Conservation (phyloP, 345 rosid species). For the Conringia planisiliqua region DNA sequence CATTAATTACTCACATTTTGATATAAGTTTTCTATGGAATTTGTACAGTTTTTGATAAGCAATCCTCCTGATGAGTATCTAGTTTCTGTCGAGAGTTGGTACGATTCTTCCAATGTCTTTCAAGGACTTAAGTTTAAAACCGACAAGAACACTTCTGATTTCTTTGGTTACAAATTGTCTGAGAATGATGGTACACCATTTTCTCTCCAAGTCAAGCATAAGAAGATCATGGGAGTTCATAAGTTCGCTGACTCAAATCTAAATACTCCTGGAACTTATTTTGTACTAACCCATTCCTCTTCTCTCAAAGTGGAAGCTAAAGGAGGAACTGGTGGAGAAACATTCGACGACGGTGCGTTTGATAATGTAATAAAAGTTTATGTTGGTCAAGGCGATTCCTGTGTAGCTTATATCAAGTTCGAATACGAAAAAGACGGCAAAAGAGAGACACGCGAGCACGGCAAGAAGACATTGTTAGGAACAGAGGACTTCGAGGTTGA, state of each 20-base stretch:
- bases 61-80: constrained; percentile 13
- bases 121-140: constrained; percentile 22
- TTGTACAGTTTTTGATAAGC: constrained; percentile 5
- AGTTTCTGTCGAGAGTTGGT: constrained; percentile 10
- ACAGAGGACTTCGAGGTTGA: constrained; percentile 3
- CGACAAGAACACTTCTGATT: constrained; percentile 7
- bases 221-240: constrained; percentile 20
- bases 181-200: constrained; percentile 16
- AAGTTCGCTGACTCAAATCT: background rate
- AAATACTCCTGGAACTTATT: constrained; percentile 26
- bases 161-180: background rate
- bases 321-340: constrained; percentile 17
- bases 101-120: background rate
- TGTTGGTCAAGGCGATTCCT: constrained; percentile 16
- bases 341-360: constrained; percentile 15
- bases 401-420: constrained; percentile 14
- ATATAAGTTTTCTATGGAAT: background rate
- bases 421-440: constrained; percentile 15
- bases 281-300: background rate
- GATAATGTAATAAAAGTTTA: constrained; percentile 18
- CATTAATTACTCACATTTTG: background rate
- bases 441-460: background rate
- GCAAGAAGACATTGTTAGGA: background rate
- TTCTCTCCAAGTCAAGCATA: constrained; percentile 11
- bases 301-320: background rate